phyloP scores from a whole-genome alignment of 305 asterid species.

The Fraxinus angustifolia region DNA sequence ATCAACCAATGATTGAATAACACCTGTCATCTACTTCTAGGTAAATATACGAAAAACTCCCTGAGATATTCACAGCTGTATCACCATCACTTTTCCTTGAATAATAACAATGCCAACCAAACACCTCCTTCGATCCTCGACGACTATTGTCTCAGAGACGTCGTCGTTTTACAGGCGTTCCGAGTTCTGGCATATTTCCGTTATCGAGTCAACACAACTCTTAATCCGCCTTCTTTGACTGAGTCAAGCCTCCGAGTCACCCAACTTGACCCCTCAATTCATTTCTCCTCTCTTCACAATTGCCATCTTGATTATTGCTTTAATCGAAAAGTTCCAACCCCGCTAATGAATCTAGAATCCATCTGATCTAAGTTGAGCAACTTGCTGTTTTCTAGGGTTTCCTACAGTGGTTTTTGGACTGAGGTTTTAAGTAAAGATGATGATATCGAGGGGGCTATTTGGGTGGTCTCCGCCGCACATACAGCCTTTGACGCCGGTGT shows the following conservation, averaged over 20 bases:
- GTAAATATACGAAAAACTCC: constrained; percentile 17
- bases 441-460: constrained; percentile 93
- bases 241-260: constrained; percentile 26
- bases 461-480: constrained; percentile 99
- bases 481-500: constrained; percentile 97
- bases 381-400: constrained; percentile 4
- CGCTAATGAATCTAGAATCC: not conserved
- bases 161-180: constrained; percentile 22
- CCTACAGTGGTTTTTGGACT: not conserved
- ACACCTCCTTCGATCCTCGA: constrained; percentile 1
- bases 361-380: constrained; percentile 7
- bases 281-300: constrained; percentile 17
- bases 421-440: constrained; percentile 46
- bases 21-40: not conserved
- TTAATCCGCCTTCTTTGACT: constrained; percentile 46
- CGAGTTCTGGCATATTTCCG: not conserved
- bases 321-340: not conserved
- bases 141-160: constrained; percentile 16
- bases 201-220: constrained; percentile 27
- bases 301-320: not conserved
- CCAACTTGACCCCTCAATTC: constrained; percentile 13
- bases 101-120: not conserved
- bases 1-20: not conserved
- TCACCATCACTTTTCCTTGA: constrained; percentile 14
- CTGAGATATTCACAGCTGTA: constrained; percentile 21